Conservation (phyloP, 345 rosid genomes). For the Lenwebbia sp. region DNA sequence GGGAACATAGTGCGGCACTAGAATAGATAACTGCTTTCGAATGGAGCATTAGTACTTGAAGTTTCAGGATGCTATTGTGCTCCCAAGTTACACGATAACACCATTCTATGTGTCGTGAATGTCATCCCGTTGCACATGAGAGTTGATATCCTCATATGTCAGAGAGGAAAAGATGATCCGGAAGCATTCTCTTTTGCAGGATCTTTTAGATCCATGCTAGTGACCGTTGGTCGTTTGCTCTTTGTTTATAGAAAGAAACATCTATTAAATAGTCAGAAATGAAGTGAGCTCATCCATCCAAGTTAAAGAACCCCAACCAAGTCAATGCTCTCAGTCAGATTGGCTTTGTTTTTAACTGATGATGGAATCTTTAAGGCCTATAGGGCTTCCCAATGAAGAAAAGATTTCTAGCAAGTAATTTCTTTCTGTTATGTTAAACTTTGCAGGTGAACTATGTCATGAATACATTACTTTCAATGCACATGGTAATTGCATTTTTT, state of each 20-base stretch:
- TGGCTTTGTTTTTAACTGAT: neutral
- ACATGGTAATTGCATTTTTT: constrained; percentile 87
- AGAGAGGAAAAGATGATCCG: neutral
- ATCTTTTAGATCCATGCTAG: neutral
- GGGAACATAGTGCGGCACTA: neutral
- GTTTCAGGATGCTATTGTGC: neutral
- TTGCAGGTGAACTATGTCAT: constrained; percentile 78
- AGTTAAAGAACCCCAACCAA: neutral
- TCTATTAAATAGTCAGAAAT: neutral
- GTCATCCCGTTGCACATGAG: neutral
- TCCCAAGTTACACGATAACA: neutral
- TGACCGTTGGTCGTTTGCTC: neutral
- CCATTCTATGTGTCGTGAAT: neutral
- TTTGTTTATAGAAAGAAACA: neutral
- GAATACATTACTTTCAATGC: constrained; percentile 69
- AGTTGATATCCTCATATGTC: neutral
- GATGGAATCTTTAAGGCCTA: neutral
- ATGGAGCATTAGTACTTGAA: neutral
- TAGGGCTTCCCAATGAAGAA: neutral
- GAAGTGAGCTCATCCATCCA: neutral
- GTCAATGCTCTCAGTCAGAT: neutral
- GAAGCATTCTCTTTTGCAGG: neutral
- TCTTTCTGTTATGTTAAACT: neutral
- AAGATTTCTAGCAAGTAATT: neutral
- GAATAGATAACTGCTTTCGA: neutral